Evolutionary conservation across 2,329 filamentous ascomycete species (phyloP), one percentile per base, ranked within the genome.

Genomic region (Calonectria leucothoes): DNA sequence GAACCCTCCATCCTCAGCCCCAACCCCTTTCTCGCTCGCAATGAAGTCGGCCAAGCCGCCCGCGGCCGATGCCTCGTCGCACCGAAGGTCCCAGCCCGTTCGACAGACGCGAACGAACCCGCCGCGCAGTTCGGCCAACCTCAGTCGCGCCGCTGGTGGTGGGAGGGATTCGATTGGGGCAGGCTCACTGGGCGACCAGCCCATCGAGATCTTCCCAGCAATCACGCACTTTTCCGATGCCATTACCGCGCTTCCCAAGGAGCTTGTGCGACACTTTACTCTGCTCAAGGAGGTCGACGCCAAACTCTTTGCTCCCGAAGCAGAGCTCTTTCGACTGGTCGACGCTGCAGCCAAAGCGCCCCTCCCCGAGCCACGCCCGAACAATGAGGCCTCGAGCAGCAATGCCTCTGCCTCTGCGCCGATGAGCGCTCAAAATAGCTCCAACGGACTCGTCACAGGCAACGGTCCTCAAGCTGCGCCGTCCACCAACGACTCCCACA

Each of bases 211-310:
- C 79, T 93, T 92, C 78, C 92, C 91, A 55, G 92, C 89, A 68
- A 89, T 93, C 76, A 92, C 90, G 14, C 91, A 93, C 85, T 98
- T 99, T 83, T 94, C 96, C 75, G 96, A 98, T 84, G 93, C 95
- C 75, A 95, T 98, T 82, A 93, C 95, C 66, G 96, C 96, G 48
- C 91, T 99, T 31, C 97, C 97, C 6, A 96, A 96, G 84, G 97
- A 99, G 86, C 94, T 98, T 65, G 95, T 98, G 79, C 93, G 95
- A 82, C 96, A 99, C 84, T 98, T 98, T 80, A 98, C 96, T 39
- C 90, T 98, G 70, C 89, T 99, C 78, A 98, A 98, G 84, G 97
- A 99, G 86, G 97, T 98, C 61, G 97, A 99, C 87, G 96, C 96
- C 75, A 99, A 99, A 86, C 94, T 98, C 76, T 97, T 96, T 85